Evolutionary conservation across 192 early-diverging fungal species (phyloP), one percentile per base, ranked within the genome.

Genomic region (Rhizoclosmatium sp.): DNA sequence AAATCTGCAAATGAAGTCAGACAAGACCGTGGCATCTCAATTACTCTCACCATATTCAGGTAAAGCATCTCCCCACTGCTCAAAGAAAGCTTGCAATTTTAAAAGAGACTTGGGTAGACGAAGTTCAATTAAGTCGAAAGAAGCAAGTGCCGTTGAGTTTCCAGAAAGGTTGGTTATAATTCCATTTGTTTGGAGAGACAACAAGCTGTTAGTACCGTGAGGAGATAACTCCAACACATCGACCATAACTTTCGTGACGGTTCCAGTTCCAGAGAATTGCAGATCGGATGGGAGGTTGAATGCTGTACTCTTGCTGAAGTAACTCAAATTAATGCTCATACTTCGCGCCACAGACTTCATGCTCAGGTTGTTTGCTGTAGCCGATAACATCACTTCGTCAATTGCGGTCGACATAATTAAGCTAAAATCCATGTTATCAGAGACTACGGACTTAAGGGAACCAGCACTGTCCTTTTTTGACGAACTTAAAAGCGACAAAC

Each of bases 31-130:
- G 39, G 59, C 21, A 69, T 23, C 47, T 42, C 31, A 23, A 42
- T 0, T 14, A n/a, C 67, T 12, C 75, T 12, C 40, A 65, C 78
- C 78, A 46, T 73, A 67, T 19, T 76, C 75, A 40, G 75, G 75
- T 47, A 76, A 65, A 31, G 75, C 92, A 42, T 89, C 89, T 0
- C 89, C 82, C 94, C 94, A 95, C 45, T 92, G 89, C 67, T 92
- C 92, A n/a, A 93, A 83, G 79, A 95, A 94, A 2, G 86, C 81
- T 64, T 93, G 91, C 10, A 95, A 60, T 54, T 90, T 91, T n/a
- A 95, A 71, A 12, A 95, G 78, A 69, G 92, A 93, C 58, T 90
- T 80, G 0, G 85, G 85, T 4, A 86, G 48, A 7, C 48, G 65
- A 41, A 86, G 21, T 14, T 71, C 74, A 40, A 81, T 41, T 4